These are phyloP conservation scores for Calonectria pseudoturangicola DNA, from an alignment of 2,329 filamentous ascomycete species.

Conservation along the genomic window DNA sequence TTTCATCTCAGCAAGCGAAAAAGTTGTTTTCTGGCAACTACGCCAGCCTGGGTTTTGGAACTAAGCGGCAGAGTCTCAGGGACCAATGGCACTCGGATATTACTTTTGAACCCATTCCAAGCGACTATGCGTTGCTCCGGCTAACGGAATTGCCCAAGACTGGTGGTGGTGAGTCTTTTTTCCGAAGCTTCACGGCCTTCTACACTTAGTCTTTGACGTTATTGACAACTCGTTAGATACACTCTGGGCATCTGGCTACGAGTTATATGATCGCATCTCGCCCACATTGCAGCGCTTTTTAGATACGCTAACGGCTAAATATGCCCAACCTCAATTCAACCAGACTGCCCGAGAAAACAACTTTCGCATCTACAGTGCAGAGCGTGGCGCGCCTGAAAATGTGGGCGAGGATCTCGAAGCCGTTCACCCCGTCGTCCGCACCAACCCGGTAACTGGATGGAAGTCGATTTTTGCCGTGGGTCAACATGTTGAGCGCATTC, in stretches of 20 bases:
- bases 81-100: constrained; percentile 60
- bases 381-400: constrained; percentile 70
- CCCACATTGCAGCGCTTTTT: constrained; percentile 73
- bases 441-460: constrained; percentile 75
- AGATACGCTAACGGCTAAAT: constrained; percentile 74
- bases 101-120: constrained; percentile 77
- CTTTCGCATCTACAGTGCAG: constrained; percentile 65
- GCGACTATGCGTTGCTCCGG: constrained; percentile 76
- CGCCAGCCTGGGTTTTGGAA: constrained; percentile 44
- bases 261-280: constrained; percentile 79
- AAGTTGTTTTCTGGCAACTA: constrained; percentile 55
- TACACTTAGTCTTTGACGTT: constrained; percentile 37
- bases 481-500: constrained; percentile 69
- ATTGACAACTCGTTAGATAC: constrained; percentile 63
- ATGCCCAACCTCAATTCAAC: constrained; percentile 59
- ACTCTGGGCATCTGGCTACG: constrained; percentile 80
- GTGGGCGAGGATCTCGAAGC: constrained; percentile 67
- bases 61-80: constrained; percentile 48
- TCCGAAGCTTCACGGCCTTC: constrained; percentile 33
- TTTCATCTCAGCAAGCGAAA: constrained; percentile 68
- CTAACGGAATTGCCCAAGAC: constrained; percentile 72
- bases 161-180: constrained; percentile 64
- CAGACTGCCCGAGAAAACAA: constrained; percentile 62
- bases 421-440: constrained; percentile 72
- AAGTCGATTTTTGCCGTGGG: constrained; percentile 72